Base-by-base conservation (phyloP, 768 basidiomycete species). In the Pleurotus sapidus region DNA sequence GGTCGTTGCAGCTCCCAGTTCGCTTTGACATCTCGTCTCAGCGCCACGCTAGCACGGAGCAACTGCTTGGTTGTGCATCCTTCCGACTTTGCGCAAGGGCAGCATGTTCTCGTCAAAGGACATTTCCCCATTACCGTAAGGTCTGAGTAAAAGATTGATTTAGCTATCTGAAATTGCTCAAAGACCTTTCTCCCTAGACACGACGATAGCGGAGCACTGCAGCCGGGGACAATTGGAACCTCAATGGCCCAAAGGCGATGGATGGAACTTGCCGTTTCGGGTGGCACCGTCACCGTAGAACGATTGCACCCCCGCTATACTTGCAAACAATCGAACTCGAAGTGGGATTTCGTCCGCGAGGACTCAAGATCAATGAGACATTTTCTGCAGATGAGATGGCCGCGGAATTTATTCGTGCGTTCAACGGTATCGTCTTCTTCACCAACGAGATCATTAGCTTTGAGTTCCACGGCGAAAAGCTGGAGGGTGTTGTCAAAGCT, bases 301-400 rank as follows among this genome's bases (percentile, higher is more conserved):
- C 70, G 81, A 2, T 78, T 92, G 17, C 82, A 0, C 75, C 80
- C 49, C 77, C 77, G 14, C 59, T 67, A 5, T 95, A 84, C 69
- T 76, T 96, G 14, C 84, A 88, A 62, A 86, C 86, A 3, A 73
- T 96, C 55, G 91, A 96, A 66, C 65, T 99, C 17, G 89, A 97
- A 70, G 77, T 88, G 57, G 84, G 84, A 55, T 89, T 92, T 68
- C 79, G 78, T 15, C 20, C 20, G 20, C 77, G 73, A 49, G 78
- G 80, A 1, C 69, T 73, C 23, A 83, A 88, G 59, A 78, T 81
- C 25, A 67, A 77, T 0, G 88, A 88, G 61, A 80, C 84, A 15
- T 97, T 89, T 72, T 88, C 90, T 53, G 84, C 87, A 12, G 96
- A 99, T 59, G 94, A 97, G 27, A 89, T 98, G 74, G 80, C 84